phyloP scores from a whole-genome alignment of 257 asterid species.

The Nicotiana noctiflora region DNA sequence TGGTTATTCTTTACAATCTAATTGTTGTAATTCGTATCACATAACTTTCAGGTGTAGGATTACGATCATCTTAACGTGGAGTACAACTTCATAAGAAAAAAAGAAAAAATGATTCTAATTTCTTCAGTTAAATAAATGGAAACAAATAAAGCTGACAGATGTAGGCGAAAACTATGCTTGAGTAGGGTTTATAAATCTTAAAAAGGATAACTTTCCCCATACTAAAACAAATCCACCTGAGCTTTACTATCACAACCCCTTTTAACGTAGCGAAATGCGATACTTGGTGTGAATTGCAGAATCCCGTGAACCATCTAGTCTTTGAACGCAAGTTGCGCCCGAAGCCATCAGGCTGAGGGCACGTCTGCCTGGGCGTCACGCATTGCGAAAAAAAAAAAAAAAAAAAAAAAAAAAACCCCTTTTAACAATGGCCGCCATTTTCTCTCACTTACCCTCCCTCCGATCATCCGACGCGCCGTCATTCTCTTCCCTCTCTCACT shows the following conservation, averaged over 20 bases:
- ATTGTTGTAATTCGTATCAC: too few relatives aligned
- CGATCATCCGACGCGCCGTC: conserved; percentile 45
- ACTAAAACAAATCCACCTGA: neutral
- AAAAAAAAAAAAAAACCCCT: too few relatives aligned
- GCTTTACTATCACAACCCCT: neutral
- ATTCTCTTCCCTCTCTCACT: conserved; percentile 31
- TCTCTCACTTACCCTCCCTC: conserved; percentile 39
- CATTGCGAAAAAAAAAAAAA: too few relatives aligned
- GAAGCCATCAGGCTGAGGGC: too few relatives aligned
- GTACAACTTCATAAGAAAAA: too few relatives aligned
- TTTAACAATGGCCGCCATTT: conserved; percentile 42
- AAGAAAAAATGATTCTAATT: too few relatives aligned
- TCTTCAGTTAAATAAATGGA: neutral
- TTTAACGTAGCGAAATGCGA: conserved; percentile 33
- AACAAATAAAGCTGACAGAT: neutral
- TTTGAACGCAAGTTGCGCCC: too few relatives aligned
- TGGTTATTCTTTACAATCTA: too few relatives aligned
- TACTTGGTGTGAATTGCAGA: conserved; percentile 60
- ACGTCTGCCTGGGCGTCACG: too few relatives aligned
- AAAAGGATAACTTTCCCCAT: neutral
- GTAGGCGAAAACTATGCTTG: neutral
- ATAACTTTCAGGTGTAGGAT: too few relatives aligned
- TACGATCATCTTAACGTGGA: too few relatives aligned
- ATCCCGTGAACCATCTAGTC: conserved; percentile 71
- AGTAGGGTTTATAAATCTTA: conserved; percentile 5